phyloP scores from a whole-genome alignment of 2,329 filamentous ascomycete genomes.

The Onygenales sp. region DNA sequence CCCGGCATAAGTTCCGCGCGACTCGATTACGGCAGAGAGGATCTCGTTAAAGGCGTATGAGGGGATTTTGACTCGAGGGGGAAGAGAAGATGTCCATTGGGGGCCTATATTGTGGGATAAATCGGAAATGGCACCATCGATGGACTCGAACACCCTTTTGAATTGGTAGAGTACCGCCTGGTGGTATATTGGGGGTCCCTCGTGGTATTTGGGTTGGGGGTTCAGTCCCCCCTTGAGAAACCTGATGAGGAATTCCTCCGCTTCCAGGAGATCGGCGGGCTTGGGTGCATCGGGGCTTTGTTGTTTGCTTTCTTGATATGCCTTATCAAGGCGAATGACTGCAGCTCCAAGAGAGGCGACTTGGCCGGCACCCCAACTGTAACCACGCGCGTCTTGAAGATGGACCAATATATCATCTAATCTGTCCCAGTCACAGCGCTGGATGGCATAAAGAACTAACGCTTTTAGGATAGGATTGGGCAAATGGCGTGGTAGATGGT shows the following conservation, averaged over 20 bases:
- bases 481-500: slow-evolving; percentile 22
- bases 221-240: slow-evolving; percentile 28
- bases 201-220: slow-evolving; percentile 12
- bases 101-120: slow-evolving; percentile 16
- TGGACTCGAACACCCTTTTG: slow-evolving; percentile 20
- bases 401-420: slow-evolving; percentile 23
- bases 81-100: slow-evolving; percentile 9
- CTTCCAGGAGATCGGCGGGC: slow-evolving; percentile 15
- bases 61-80: slow-evolving; percentile 20
- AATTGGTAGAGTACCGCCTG: slow-evolving; percentile 20
- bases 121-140: slow-evolving; percentile 23
- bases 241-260: slow-evolving; percentile 23
- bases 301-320: not conserved
- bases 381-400: slow-evolving; percentile 22
- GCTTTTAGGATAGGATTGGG: slow-evolving; percentile 27
- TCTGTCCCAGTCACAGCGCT: slow-evolving; percentile 24
- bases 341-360: slow-evolving; percentile 26
- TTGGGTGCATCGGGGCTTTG: not conserved
- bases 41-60: slow-evolving; percentile 41
- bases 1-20: slow-evolving; percentile 39
- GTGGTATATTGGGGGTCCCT: slow-evolving; percentile 16
- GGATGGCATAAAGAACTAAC: slow-evolving; percentile 25
- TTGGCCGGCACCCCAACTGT: slow-evolving; percentile 30
- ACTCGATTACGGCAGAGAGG: slow-evolving; percentile 45
- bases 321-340: slow-evolving; percentile 29